phyloP scores from a whole-genome alignment of 495 filamentous ascomycete species.

The Penicillium salamii region DNA sequence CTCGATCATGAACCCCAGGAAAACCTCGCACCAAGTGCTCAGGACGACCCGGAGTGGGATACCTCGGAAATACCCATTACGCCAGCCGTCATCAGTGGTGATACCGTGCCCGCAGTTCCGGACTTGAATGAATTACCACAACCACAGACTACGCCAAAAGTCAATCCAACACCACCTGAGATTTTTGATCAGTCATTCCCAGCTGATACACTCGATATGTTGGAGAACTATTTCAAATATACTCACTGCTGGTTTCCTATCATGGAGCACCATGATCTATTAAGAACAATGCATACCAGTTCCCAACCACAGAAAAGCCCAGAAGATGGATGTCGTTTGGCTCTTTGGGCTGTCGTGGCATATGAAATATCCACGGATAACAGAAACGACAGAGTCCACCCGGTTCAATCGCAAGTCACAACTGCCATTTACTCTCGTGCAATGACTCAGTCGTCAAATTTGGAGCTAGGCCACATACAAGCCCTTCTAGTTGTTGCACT shows the following conservation, averaged over 20 bases:
- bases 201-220: conserved; percentile 28
- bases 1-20: conserved; percentile 11
- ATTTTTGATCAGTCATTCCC: conserved; percentile 9
- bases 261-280: conserved; percentile 55
- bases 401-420: conserved; percentile 4
- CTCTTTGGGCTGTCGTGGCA: conserved; percentile 21
- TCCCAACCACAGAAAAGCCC: neutral
- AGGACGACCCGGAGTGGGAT: conserved; percentile 17
- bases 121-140: neutral
- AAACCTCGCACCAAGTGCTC: neutral
- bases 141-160: too few relatives aligned
- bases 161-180: too few relatives aligned
- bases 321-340: conserved; percentile 22
- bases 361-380: conserved; percentile 10
- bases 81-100: neutral
- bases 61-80: conserved; percentile 7
- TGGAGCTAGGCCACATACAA: conserved; percentile 51
- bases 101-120: neutral
- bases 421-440: conserved; percentile 9
- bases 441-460: conserved; percentile 22
- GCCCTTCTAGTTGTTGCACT: conserved; percentile 54
- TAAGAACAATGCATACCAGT: conserved; percentile 26
- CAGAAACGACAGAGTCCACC: neutral
- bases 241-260: conserved; percentile 67
- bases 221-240: conserved; percentile 63